Evolutionary conservation across 1,284 basidiomycete species (phyloP), one percentile per base, ranked within the genome.

Genomic region (Ceratobasidium sp.): DNA sequence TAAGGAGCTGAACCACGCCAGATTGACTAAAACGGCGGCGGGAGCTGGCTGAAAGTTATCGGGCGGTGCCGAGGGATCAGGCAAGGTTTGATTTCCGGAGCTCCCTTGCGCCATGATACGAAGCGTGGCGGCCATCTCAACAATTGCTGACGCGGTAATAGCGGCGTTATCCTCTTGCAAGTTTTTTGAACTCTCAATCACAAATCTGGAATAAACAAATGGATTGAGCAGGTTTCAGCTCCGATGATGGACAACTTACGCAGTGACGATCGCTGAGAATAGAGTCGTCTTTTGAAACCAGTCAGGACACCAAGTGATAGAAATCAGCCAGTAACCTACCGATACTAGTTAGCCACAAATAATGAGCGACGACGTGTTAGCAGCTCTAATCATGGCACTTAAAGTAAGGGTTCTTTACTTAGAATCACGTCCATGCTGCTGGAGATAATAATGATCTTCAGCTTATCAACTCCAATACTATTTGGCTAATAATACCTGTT

Each of bases 351-450:
- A 41, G 11, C 36, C 36, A 41, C 36, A 41, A 41, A n/a, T n/a
- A n/a, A n/a, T n/a, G n/a, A n/a, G n/a, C n/a, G n/a, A n/a, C n/a
- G n/a, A n/a, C n/a, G n/a, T n/a, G n/a, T n/a, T n/a, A n/a, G n/a
- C n/a, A n/a, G n/a, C n/a, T n/a, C n/a, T n/a, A n/a, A n/a, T n/a
- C n/a, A n/a, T n/a, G n/a, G n/a, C n/a, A n/a, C n/a, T n/a, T n/a
- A n/a, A n/a, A n/a, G n/a, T n/a, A 27, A 4, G 41, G 22, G 36
- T 60, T 6, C 6, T 36, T 60, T 29, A 60, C 57, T 15, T 24
- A 60, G 41, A n/a, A 60, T 29, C 41, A 60, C 57, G n/a, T 60
- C 57, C 33, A 60, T 36, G 22, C 33, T 19, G 27, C 57, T 60
- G 33, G 9, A 27, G 9, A 5, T 24, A 7, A 17, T 8, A 57